A percentile compares a stretch with the other conserved stretches of the same genome.
Evolutionary conservation across 139 green algal genomes (phyloP).

Genomic region (Micractinium sp.): DNA sequence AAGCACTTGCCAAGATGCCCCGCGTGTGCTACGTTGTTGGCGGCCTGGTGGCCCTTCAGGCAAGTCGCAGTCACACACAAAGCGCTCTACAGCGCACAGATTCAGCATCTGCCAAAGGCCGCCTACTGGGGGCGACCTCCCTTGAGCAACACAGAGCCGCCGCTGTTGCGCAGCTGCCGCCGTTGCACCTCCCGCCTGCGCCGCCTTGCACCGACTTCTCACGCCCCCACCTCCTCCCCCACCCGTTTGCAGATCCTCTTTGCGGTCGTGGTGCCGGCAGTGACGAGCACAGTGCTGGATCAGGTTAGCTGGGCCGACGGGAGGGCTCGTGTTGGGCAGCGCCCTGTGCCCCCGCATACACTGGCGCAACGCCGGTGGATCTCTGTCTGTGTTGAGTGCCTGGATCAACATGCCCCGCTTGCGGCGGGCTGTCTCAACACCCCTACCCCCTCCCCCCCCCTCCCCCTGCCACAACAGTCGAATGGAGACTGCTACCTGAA

Average conservation of each 20-base stretch:
- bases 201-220: background rate
- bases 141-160: background rate
- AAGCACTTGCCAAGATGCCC: background rate
- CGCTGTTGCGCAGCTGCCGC: background rate
- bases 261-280: background rate
- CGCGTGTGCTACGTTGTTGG: background rate
- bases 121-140: too few relatives aligned
- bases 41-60: conserved; percentile 6
- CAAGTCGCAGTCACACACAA: background rate
- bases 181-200: background rate
- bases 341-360: too few relatives aligned
- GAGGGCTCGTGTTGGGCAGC: too few relatives aligned
- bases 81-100: background rate
- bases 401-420: too few relatives aligned
- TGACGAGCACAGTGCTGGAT: conserved; percentile 10
- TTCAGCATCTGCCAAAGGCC: background rate
- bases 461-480: background rate
- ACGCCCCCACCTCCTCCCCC: background rate
- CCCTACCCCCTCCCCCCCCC: background rate
- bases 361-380: too few relatives aligned
- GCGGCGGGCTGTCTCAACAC: too few relatives aligned
- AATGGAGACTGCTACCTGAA: conserved; percentile 26
- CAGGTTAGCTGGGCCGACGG: background rate
- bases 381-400: too few relatives aligned
- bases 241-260: conserved; percentile 9